phyloP scores from a whole-genome alignment of 2,329 filamentous ascomycete species.

The Huntiella bhutanensis region DNA sequence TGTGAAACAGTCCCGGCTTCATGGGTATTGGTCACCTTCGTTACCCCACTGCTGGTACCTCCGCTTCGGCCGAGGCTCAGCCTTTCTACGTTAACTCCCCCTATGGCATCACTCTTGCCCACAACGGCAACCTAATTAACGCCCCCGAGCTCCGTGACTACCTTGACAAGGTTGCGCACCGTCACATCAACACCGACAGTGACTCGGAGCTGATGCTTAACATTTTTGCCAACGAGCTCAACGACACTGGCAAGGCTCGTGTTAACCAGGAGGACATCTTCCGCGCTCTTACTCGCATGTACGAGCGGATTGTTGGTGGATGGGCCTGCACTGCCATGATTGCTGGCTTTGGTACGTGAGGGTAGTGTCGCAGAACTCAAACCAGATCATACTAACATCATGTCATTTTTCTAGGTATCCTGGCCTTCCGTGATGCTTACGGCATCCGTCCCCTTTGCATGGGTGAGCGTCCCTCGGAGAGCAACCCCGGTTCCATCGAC shows the following conservation, averaged over 20 bases:
- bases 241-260: constrained; percentile 62
- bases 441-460: constrained; percentile 70
- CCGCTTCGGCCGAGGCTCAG: constrained; percentile 57
- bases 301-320: constrained; percentile 51
- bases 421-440: constrained; percentile 20
- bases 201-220: constrained; percentile 76
- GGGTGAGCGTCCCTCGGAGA: constrained; percentile 51
- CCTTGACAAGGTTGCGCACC: constrained; percentile 59
- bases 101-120: constrained; percentile 62
- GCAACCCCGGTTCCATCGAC: constrained; percentile 44
- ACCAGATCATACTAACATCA: too few relatives aligned
- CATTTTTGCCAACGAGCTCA: constrained; percentile 66
- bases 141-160: constrained; percentile 48
- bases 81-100: constrained; percentile 78
- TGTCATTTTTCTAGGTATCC: neutral
- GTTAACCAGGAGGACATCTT: constrained; percentile 66
- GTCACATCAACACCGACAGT: constrained; percentile 79
- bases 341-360: constrained; percentile 46
- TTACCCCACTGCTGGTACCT: constrained; percentile 79
- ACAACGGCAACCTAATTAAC: constrained; percentile 82
- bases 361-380: too few relatives aligned
- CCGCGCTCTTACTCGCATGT: constrained; percentile 50
- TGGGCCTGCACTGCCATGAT: constrained; percentile 72
- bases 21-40: constrained; percentile 76
- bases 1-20: constrained; percentile 43